A percentile compares a stretch with the other conserved stretches of the same genome.
Evolutionary conservation across 2,329 filamentous ascomycete genomes (phyloP).

Genomic region (Penicillium expansum): DNA sequence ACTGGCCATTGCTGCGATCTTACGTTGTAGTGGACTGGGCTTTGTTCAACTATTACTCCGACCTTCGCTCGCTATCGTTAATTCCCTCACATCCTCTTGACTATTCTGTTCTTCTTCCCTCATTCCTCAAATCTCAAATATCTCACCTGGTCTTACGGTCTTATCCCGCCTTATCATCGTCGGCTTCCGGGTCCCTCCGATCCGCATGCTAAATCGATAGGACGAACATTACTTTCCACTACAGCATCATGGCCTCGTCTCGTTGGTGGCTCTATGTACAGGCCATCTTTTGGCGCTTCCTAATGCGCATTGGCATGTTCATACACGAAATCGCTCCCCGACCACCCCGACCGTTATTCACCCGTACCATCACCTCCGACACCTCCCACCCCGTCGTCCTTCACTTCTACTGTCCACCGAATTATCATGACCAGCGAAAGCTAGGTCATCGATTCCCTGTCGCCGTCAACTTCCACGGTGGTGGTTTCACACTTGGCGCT

Average conservation of each 20-base stretch:
- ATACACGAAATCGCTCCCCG: constrained; percentile 62
- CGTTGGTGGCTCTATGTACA: constrained; percentile 63
- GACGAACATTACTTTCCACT: constrained; percentile 12
- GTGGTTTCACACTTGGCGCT: constrained; percentile 60
- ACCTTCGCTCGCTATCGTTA: neutral
- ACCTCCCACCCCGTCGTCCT: constrained; percentile 53
- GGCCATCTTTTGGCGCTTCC: constrained; percentile 63
- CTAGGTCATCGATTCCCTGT: constrained; percentile 53
- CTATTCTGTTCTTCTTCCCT: neutral
- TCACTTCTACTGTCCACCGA: constrained; percentile 59
- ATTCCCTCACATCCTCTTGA: neutral
- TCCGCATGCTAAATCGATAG: neutral
- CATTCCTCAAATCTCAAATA: neutral
- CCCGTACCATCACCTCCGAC: constrained; percentile 53
- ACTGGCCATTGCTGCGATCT: neutral
- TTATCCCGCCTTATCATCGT: neutral
- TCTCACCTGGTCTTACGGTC: neutral
- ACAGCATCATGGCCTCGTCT: constrained; percentile 32
- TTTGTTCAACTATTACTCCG: neutral
- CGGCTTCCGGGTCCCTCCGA: neutral
- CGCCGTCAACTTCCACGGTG: constrained; percentile 63
- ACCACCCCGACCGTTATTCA: constrained; percentile 61
- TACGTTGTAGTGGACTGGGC: neutral
- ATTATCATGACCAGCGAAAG: constrained; percentile 33
- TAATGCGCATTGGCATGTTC: constrained; percentile 68